A percentile compares a stretch with the other conserved stretches of the same genome.
Evolutionary conservation across 306 rosid genomes (phyloP).

Genomic region (Quercus wislizeni): DNA sequence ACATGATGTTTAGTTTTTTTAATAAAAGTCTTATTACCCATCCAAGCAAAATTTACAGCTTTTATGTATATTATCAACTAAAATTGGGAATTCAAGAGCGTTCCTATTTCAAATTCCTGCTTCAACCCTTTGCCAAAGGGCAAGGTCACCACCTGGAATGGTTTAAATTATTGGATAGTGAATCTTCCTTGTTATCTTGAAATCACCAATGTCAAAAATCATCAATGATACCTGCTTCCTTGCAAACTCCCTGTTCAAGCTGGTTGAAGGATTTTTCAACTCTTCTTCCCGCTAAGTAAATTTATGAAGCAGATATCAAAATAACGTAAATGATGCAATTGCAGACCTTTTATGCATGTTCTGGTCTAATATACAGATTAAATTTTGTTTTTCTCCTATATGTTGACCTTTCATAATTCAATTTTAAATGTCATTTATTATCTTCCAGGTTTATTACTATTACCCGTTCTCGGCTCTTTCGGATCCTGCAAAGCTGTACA

Average conservation of each 20-base stretch:
- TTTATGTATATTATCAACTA: no score
- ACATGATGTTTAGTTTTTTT: no score
- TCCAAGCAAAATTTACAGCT: no score
- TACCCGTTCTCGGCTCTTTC: slow-evolving; percentile 94
- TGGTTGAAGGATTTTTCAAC: not conserved
- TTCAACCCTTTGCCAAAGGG: no score
- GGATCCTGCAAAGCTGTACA: slow-evolving; percentile 93
- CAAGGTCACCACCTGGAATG: no score
- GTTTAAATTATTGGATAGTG: no score
- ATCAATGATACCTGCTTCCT: no score
- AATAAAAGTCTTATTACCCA: no score
- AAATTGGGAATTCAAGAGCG: no score
- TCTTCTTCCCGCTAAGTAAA: not conserved
- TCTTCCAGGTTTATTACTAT: slow-evolving; percentile 81
- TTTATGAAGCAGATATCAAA: not conserved
- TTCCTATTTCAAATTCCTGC: no score
- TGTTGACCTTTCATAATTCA: not conserved
- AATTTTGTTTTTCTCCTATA: not conserved
- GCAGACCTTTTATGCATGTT: not conserved
- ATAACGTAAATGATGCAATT: not conserved
- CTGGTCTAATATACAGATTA: not conserved
- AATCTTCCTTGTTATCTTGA: no score
- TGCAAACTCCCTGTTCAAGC: not conserved
- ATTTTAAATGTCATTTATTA: not conserved
- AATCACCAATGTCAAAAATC: no score